Percentiles rank a stretch among this genome's conserved stretches.
Conservation (phyloP, 192 early-diverging fungal genomes). For the Umbelopsis vinacea region DNA sequence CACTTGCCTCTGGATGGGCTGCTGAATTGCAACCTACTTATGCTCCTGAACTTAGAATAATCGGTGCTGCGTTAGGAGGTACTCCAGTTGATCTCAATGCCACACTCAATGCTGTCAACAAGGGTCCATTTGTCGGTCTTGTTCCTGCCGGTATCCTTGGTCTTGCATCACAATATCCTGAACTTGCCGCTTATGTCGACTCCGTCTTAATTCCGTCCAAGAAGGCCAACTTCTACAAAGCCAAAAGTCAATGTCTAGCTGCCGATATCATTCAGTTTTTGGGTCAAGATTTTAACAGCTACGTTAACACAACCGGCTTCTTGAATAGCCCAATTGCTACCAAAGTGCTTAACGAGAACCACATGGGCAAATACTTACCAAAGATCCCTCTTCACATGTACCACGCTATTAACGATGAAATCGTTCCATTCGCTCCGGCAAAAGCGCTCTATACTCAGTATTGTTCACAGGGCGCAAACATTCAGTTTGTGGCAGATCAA, state of each 20-base stretch:
- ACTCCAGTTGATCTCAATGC: slow-evolving; percentile 28
- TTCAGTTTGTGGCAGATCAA: slow-evolving; percentile 8
- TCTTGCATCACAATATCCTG: slow-evolving; percentile 10
- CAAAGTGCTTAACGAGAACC: slow-evolving; percentile 13
- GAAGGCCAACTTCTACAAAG: slow-evolving; percentile 18
- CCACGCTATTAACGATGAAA: slow-evolving; percentile 21
- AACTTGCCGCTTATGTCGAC: neutral
- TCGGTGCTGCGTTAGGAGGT: slow-evolving; percentile 26
- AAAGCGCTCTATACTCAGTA: slow-evolving; percentile 1
- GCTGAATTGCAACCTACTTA: slow-evolving; percentile 21
- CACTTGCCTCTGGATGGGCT: slow-evolving; percentile 23
- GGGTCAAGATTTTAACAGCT: slow-evolving; percentile 1
- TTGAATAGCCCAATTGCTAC: slow-evolving; percentile 8
- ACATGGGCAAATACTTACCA: slow-evolving; percentile 15
- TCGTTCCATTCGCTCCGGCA: slow-evolving; percentile 20
- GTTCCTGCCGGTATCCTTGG: slow-evolving; percentile 17
- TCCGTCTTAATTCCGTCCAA: slow-evolving; percentile 23
- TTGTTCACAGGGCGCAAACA: slow-evolving; percentile 12
- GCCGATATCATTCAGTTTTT: neutral
- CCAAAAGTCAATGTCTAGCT: slow-evolving; percentile 9
- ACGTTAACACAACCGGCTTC: neutral
- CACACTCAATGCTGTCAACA: slow-evolving; percentile 21
- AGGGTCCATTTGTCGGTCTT: slow-evolving; percentile 11
- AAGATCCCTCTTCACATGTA: slow-evolving; percentile 27
- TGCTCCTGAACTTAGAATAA: slow-evolving; percentile 21